Conservation (phyloP, 257 asterid species). For the Solanum ahanhuiri region DNA sequence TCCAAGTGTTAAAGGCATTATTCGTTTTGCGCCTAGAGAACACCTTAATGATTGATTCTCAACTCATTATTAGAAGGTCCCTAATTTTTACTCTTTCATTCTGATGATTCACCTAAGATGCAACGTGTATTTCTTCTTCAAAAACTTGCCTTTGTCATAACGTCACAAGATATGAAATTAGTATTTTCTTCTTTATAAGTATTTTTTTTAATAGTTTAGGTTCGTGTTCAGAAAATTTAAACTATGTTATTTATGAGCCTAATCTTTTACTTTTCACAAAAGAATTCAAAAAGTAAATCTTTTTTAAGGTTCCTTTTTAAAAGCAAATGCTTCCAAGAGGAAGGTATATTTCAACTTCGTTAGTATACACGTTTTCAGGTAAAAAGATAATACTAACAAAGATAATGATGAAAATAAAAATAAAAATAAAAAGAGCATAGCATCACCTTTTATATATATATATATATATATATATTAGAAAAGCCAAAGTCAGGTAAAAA, state of each 20-base stretch:
- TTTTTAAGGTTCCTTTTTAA: not conserved
- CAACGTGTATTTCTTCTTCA: not conserved
- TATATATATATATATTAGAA: not conserved
- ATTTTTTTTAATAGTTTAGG: not conserved
- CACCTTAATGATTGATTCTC: not conserved
- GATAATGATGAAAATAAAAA: not conserved
- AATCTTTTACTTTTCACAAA: not conserved
- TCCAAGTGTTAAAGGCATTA: not conserved
- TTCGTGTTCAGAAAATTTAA: not conserved
- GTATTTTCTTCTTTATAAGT: not conserved
- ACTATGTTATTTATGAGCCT: not conserved
- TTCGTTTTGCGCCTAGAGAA: not conserved
- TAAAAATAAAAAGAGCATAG: not conserved
- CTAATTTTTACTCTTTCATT: not conserved
- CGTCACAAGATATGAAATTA: not conserved
- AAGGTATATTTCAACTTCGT: not conserved
- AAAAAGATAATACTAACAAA: not conserved
- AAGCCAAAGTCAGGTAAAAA: not conserved
- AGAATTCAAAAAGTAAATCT: not conserved
- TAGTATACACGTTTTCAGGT: not conserved
- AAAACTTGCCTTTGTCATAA: not conserved
- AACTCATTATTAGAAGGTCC: not conserved
- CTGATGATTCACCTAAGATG: not conserved
- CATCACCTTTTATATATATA: not conserved
- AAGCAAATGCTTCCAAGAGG: not conserved